Base-by-base conservation (phyloP, 73 alveolate genomes). In the Paramecium biaurelia region DNA sequence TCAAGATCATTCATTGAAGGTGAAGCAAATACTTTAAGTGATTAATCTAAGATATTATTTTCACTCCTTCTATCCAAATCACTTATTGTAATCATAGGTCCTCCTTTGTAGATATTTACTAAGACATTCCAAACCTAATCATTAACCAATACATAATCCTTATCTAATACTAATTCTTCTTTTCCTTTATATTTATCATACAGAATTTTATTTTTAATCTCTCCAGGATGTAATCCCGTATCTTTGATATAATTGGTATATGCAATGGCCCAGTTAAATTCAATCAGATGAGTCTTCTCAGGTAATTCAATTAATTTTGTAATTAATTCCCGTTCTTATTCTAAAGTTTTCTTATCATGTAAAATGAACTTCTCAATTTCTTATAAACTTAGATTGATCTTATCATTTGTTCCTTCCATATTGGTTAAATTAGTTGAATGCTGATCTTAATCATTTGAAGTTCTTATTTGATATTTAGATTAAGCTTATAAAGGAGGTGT, bases 1-100 rank as follows among this genome's bases (percentile, higher is more conserved):
- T 32, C 45, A n/a, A 63, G 84, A 63, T 63, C 84, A 63, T 63
- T 26, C 84, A 63, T 63, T 23, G 84, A 63, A 1, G 84, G 84
- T 2, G 84, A 63, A 1, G 84, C 84, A 63, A 63, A 63, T 10
- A 63, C 84, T 10, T 26, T 63, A 10, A 63, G 45, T 2, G 86
- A 72, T 35, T 72, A n/a, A 38, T 72, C 58, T 37, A 35, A 37
- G 12, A 72, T 32, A 21, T 35, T 35, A 15, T 24, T 32, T 11
- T 72, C 56, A 34, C 86, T 72, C 18, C 11, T 35, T 72, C 58
- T 35, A 15, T 37, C 86, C 1, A 72, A 21, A 35, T 72, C 86
- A 35, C 6, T 9, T n/a, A 72, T 72, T 14, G 67, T n/a, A 11
- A 72, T 11, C 32, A 23, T 20, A 2, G 86, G 86, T 7, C 86